Percentiles rank a stretch among this genome's conserved stretches.
These are phyloP conservation scores for Volutella citrinella DNA, from an alignment of 2,329 filamentous ascomycete species.

Conservation along the genomic window DNA sequence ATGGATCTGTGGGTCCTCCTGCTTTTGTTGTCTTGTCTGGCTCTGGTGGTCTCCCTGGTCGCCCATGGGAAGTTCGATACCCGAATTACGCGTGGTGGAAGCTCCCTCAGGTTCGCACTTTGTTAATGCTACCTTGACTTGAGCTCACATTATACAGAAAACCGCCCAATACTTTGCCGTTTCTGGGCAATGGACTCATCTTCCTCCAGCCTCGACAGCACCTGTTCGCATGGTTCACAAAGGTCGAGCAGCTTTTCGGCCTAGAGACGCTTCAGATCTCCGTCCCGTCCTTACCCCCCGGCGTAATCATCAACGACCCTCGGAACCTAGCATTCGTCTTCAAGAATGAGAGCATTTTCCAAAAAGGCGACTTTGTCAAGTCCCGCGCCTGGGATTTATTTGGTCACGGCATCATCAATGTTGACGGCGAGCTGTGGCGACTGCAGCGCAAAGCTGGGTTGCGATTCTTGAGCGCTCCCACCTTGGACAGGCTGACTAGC, in stretches of 20 bases:
- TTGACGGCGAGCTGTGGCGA: conserved; percentile 61
- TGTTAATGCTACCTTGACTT: too few relatives aligned
- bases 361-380: conserved; percentile 62
- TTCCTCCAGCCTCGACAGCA: conserved; percentile 59
- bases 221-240: conserved; percentile 61
- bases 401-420: conserved; percentile 65
- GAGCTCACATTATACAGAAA: conserved; percentile 30
- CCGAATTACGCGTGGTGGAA: too few relatives aligned
- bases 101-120: too few relatives aligned
- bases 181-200: conserved; percentile 59
- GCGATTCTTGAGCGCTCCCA: conserved; percentile 55
- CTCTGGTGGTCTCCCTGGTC: too few relatives aligned
- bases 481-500: conserved; percentile 55
- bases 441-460: conserved; percentile 60
- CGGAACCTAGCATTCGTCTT: conserved; percentile 61
- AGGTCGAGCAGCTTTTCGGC: conserved; percentile 54
- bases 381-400: conserved; percentile 60
- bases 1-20: too few relatives aligned
- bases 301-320: conserved; percentile 61
- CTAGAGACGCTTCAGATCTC: conserved; percentile 60
- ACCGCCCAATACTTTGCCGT: conserved; percentile 49
- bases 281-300: conserved; percentile 60
- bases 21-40: too few relatives aligned
- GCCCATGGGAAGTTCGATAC: too few relatives aligned
- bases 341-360: conserved; percentile 57